These are phyloP conservation scores for Mariannaea elegans DNA, from an alignment of 2,329 filamentous ascomycete genomes.

Conservation along the genomic window DNA sequence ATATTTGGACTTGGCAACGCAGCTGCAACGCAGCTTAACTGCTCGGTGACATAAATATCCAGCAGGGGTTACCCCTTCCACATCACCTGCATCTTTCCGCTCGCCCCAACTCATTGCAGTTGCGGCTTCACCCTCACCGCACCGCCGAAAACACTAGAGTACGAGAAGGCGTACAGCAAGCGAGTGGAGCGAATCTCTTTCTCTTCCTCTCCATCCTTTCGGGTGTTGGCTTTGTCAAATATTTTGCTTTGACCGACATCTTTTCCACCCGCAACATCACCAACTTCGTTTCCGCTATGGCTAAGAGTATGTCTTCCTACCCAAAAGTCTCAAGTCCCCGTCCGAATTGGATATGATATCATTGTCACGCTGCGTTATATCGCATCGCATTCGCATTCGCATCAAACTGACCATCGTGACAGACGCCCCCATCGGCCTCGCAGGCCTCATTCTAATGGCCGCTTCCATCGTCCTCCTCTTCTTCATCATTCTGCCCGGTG, in stretches of 20 bases:
- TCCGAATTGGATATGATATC: not conserved
- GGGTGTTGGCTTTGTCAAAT: not conserved
- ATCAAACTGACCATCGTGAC: slow-evolving; percentile 10
- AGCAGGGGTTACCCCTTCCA: not conserved
- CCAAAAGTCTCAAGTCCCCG: too few relatives aligned
- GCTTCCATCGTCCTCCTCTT: slow-evolving; percentile 63
- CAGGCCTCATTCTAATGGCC: slow-evolving; percentile 59
- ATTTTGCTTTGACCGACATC: not conserved
- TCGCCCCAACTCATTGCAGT: not conserved
- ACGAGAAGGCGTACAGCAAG: not conserved
- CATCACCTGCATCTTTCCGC: not conserved
- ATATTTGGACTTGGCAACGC: not conserved
- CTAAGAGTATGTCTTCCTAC: slow-evolving; percentile 32
- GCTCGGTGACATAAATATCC: slow-evolving; percentile 6
- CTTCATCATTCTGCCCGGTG: slow-evolving; percentile 67
- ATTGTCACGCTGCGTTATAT: not conserved
- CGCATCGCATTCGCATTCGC: not conserved
- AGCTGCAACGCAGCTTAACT: not conserved
- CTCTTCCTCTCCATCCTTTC: not conserved
- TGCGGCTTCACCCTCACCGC: not conserved
- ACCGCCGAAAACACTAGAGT: not conserved
- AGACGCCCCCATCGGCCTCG: slow-evolving; percentile 54
- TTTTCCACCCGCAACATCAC: not conserved
- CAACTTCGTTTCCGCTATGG: slow-evolving; percentile 25
- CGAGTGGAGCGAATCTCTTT: not conserved